phyloP scores from a whole-genome alignment of 2,329 filamentous ascomycete genomes.

The Cladophialophora psammophila region DNA sequence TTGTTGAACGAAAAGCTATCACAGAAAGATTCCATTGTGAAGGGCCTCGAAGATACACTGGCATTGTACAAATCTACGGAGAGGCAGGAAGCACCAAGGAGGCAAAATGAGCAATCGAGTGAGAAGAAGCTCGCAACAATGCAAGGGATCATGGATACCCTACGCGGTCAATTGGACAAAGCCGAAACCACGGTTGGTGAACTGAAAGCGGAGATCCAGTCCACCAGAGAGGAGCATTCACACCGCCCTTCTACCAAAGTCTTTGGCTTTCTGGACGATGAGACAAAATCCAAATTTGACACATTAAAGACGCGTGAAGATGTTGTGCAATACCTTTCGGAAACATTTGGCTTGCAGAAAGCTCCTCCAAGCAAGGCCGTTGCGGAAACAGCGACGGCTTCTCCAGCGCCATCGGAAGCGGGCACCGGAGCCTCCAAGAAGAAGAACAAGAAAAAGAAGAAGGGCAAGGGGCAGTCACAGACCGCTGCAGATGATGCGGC shows the following conservation, averaged over 20 bases:
- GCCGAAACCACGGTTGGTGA: constrained; percentile 59
- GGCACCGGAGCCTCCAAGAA: constrained; percentile 58
- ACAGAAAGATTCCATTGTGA: constrained; percentile 42
- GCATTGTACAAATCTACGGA: constrained; percentile 38
- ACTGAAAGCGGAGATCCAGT: constrained; percentile 49
- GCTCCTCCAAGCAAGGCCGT: constrained; percentile 17
- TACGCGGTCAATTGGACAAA: constrained; percentile 62
- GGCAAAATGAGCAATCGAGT: constrained; percentile 48
- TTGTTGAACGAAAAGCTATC: constrained; percentile 44
- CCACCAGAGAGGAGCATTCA: constrained; percentile 30
- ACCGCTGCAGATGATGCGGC: constrained; percentile 50
- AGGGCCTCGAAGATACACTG: constrained; percentile 41
- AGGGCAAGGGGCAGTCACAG: constrained; percentile 55
- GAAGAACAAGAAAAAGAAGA: constrained; percentile 90
- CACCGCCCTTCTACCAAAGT: constrained; percentile 36
- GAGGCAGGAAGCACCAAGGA: constrained; percentile 33
- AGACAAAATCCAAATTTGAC: constrained; percentile 24
- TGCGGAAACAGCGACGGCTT: constrained; percentile 36
- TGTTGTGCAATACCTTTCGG: constrained; percentile 53
- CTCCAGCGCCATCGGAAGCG: constrained; percentile 37
- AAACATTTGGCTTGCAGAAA: constrained; percentile 36
- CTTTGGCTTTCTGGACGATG: constrained; percentile 36
- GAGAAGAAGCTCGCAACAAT: constrained; percentile 64
- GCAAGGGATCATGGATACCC: constrained; percentile 62
- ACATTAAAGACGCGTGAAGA: constrained; percentile 35